A percentile compares a stretch with the other conserved stretches of the same genome.
Evolutionary conservation across 2,329 filamentous ascomycete species (phyloP).

Genomic region (Colletotrichum trifolii): DNA sequence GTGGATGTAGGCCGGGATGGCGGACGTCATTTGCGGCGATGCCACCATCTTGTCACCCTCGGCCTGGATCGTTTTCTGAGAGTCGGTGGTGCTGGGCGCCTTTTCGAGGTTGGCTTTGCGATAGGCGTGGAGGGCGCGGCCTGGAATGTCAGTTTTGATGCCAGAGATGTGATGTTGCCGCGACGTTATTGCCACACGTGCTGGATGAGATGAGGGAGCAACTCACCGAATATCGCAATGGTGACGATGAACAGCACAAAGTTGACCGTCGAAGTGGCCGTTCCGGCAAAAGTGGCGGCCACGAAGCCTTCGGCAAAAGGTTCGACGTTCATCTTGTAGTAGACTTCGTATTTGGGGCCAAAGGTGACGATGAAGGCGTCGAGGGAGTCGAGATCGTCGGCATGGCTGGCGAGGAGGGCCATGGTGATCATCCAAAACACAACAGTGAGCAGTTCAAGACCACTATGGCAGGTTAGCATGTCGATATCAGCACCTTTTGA

Average conservation of each 20-base stretch:
- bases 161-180: background rate
- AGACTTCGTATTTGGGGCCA: slow-evolving; percentile 34
- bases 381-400: slow-evolving; percentile 38
- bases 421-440: slow-evolving; percentile 38
- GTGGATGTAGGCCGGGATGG: slow-evolving; percentile 31
- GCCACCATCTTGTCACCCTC: slow-evolving; percentile 36
- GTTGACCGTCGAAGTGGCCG: slow-evolving; percentile 31
- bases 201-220: background rate
- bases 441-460: slow-evolving; percentile 35
- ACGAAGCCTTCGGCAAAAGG: slow-evolving; percentile 34
- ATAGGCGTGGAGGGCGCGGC: slow-evolving; percentile 34
- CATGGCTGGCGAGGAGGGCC: slow-evolving; percentile 36
- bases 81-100: slow-evolving; percentile 29
- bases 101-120: slow-evolving; percentile 32
- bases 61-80: slow-evolving; percentile 28
- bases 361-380: slow-evolving; percentile 34
- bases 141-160: slow-evolving; percentile 18
- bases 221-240: slow-evolving; percentile 33
- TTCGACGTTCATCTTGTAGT: slow-evolving; percentile 36
- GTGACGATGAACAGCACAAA: slow-evolving; percentile 36
- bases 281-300: slow-evolving; percentile 35
- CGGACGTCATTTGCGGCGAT: slow-evolving; percentile 36
- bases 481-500: background rate
- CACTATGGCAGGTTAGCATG: slow-evolving; percentile 17
- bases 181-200: background rate